Base-by-base conservation (phyloP, 106 monocot species). In the Dactylorhiza incarnata region DNA sequence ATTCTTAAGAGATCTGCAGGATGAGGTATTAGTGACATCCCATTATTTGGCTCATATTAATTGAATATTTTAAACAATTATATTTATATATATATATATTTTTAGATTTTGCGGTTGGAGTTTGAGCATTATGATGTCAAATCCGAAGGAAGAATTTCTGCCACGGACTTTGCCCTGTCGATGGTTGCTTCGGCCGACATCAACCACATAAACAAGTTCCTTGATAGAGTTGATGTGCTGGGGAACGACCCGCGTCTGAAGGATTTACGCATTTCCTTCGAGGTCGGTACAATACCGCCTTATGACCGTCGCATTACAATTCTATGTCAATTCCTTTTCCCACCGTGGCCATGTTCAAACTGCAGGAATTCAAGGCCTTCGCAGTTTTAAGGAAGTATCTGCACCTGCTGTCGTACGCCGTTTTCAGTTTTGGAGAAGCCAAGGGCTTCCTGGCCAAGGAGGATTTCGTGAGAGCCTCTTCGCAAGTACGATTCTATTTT, bases 141-240 rank as follows among this genome's bases (percentile, higher is more conserved):
- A 63, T 85, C 78, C 61, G 78, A 80, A 46, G 89, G 89, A 71
- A 80, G 83, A 25, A 94, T 99, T 62, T 83, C 89, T 69, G 86
- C 89, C 3, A 94, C 88, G 80, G 99, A 99, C 84, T 99, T 99
- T 80, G 89, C 94, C n/a, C 75, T 94, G 20, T 99, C 99, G 17
- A 88, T 99, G 89, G 86, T 94, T 74, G 91, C 99, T 47, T 87
- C 91, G 62, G 91, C 94, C 52, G 91, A 94, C 29, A 80, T 89
- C 23, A 88, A 85, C 22, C 87, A 92, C 65, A 86, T 94, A 75
- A 85, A 84, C 83, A 92, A 86, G 83, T 78, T 99, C 49, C 94
- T 99, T 65, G 85, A 99, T 68, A 78, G 91, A 77, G 99, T 84
- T 22, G 94, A 99, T 61, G 81, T 79, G 75, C 51, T 99, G 48